A percentile compares a stretch with the other conserved stretches of the same genome.
Evolutionary conservation across 2,329 filamentous ascomycete species (phyloP).

Genomic region (Hypoxylon sp.): DNA sequence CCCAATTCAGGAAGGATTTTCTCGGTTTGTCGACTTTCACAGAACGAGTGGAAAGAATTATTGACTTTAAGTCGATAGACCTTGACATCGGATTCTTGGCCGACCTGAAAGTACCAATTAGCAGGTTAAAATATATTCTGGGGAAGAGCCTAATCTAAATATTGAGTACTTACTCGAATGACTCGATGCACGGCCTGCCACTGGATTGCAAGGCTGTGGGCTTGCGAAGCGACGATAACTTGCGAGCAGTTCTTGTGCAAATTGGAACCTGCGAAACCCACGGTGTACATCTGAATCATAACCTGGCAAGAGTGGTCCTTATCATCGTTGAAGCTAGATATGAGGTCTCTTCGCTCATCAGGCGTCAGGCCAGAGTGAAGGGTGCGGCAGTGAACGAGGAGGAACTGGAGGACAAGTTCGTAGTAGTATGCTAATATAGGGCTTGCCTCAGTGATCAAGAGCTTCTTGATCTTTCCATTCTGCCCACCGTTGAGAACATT

Average conservation of each 20-base stretch:
- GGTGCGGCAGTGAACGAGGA: constrained; percentile 50
- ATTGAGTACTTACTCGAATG: constrained; percentile 49
- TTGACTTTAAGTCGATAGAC: constrained; percentile 49
- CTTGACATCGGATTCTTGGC: constrained; percentile 48
- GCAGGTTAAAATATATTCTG: constrained; percentile 3
- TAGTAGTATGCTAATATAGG: constrained; percentile 53
- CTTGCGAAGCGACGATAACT: constrained; percentile 50
- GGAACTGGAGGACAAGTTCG: constrained; percentile 51
- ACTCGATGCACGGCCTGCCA: constrained; percentile 51
- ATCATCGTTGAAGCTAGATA: constrained; percentile 49
- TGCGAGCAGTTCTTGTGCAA: constrained; percentile 51
- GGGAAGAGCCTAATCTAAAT: not conserved
- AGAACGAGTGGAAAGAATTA: constrained; percentile 50
- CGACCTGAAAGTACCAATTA: constrained; percentile 46
- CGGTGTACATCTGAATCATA: constrained; percentile 52
- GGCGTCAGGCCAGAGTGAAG: constrained; percentile 47
- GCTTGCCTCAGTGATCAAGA: constrained; percentile 50
- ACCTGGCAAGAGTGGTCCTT: constrained; percentile 47
- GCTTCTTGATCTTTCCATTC: constrained; percentile 48
- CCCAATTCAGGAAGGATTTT: constrained; percentile 52
- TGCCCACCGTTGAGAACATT: constrained; percentile 42
- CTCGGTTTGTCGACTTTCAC: constrained; percentile 51
- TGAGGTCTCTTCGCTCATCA: constrained; percentile 46
- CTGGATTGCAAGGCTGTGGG: constrained; percentile 48
- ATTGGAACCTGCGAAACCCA: constrained; percentile 52